Base-by-base conservation (phyloP, 371 early-diverging fungal genomes). In the Mortierella sp. region DNA sequence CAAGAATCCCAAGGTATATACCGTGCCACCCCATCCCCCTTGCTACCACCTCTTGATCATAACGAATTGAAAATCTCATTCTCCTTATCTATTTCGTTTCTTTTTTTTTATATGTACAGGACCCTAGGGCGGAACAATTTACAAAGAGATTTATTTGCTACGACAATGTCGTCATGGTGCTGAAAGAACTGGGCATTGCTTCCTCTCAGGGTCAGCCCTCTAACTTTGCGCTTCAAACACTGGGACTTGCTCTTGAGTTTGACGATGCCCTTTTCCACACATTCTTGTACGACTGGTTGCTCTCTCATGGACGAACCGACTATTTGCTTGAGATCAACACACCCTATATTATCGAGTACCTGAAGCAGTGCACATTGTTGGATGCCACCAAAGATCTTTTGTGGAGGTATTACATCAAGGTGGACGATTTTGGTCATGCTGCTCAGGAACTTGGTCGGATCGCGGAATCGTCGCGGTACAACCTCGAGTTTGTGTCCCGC, bases 371-470 rank as follows among this genome's bases (percentile, higher is more conserved):
- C 57, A 87, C 90, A 14, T 74, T 84, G 2, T 51, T 87, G 15
- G 86, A 88, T 19, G 84, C 83, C 9, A 62, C 64, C 45, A 81
- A 84, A 23, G 87, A 92, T 44, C 84, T 95, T 62, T 83, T 96
- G 25, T 95, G 94, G 92, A 84, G 87, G 60, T 93, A 88, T 70
- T 94, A 93, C 66, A 85, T 91, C 62, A 85, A 87, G 55, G 80
- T 84, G 23, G 84, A 84, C 56, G 85, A 88, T 64, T 93, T 86
- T 72, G 82, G 83, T 30, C 86, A 89, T 28, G 92, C 95, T 1
- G 92, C 95, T 1, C 47, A 82, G 15, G 90, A 90, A 48, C 86
- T 92, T 43, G 84, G 84, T 29, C 75, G 85, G 50, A 75, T 96
- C 45, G 95, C 94, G 7, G 73, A 74, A 1, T 81, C 82, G 9